A percentile compares a stretch with the other conserved stretches of the same genome.
Evolutionary conservation across 1,284 basidiomycete species (phyloP).

Genomic region (Xerocomus cyaneibrunnescens): DNA sequence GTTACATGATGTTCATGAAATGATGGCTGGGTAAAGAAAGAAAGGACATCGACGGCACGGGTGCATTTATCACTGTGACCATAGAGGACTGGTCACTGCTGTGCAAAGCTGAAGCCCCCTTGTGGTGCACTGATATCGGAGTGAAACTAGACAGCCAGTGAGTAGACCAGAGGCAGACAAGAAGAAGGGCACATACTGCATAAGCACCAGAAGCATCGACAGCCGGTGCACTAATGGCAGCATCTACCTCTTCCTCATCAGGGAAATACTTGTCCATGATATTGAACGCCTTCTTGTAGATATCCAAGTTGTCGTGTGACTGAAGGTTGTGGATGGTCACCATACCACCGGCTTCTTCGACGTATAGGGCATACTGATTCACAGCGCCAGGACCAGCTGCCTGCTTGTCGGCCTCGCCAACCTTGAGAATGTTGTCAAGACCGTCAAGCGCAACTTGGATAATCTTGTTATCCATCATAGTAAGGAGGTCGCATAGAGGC

Average conservation of each 20-base stretch:
- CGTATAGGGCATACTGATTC: slow-evolving; percentile 93
- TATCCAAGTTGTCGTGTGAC: slow-evolving; percentile 99
- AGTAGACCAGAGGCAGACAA: slow-evolving; percentile 12
- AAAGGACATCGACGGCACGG: background rate
- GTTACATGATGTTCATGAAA: slow-evolving; percentile 26
- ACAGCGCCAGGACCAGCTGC: slow-evolving; percentile 79
- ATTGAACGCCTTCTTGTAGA: slow-evolving; percentile 99
- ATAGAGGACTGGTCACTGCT: slow-evolving; percentile 35
- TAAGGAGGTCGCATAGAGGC: slow-evolving; percentile 94
- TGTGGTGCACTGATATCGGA: slow-evolving; percentile 82
- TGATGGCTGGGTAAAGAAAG: slow-evolving; percentile 15
- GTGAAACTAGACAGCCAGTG: slow-evolving; percentile 58
- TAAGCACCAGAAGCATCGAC: slow-evolving; percentile 91
- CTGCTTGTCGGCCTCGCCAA: slow-evolving; percentile 95
- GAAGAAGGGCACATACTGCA: slow-evolving; percentile 59
- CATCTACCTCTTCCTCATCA: slow-evolving; percentile 82
- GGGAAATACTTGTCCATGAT: slow-evolving; percentile 98
- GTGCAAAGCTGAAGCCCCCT: slow-evolving; percentile 92
- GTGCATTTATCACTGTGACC: slow-evolving; percentile 9
- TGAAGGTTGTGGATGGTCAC: slow-evolving; percentile 98
- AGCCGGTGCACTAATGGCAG: slow-evolving; percentile 74
- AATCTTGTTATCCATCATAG: slow-evolving; percentile 99
- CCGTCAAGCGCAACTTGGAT: slow-evolving; percentile 98
- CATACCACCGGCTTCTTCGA: slow-evolving; percentile 99
- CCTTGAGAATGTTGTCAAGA: slow-evolving; percentile 97